These are phyloP conservation scores for Aureobasidium sp. DNA, from an alignment of 2,329 filamentous ascomycete genomes.

Conservation along the genomic window DNA sequence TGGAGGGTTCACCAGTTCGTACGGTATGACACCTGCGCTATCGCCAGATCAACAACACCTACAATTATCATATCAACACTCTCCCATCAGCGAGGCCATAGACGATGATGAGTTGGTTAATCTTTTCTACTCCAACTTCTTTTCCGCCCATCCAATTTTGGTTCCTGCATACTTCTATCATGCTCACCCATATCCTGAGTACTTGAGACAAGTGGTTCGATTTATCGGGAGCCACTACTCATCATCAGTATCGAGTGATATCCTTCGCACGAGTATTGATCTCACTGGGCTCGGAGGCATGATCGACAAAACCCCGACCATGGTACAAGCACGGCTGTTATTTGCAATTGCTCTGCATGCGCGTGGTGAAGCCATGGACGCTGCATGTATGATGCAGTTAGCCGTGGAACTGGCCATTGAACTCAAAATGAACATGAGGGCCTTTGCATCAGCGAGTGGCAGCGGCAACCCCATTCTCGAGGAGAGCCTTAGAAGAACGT, in stretches of 20 bases:
- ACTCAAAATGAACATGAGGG: conserved; percentile 64
- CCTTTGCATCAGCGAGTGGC: conserved; percentile 59
- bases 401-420: conserved; percentile 67
- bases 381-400: conserved; percentile 58
- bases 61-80: not conserved
- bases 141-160: conserved; percentile 50
- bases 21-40: conserved; percentile 48
- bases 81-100: conserved; percentile 17
- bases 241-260: conserved; percentile 37
- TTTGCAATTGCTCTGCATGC: conserved; percentile 73
- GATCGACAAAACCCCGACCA: conserved; percentile 36
- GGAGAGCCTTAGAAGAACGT: conserved; percentile 80
- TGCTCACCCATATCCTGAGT: conserved; percentile 37
- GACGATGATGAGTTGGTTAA: conserved; percentile 40
- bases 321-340: conserved; percentile 71
- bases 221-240: conserved; percentile 52
- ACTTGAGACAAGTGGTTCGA: conserved; percentile 49
- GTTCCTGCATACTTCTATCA: conserved; percentile 41
- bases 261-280: conserved; percentile 39
- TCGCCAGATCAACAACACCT: conserved; percentile 30
- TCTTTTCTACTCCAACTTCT: conserved; percentile 51
- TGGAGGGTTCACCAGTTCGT: conserved; percentile 39
- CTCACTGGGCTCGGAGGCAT: conserved; percentile 36
- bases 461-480: conserved; percentile 61
- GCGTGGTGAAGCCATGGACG: conserved; percentile 62